Evolutionary conservation across 2,329 filamentous ascomycete species (phyloP), one percentile per base, ranked within the genome.

Genomic region (Thielaviopsis punctulata): DNA sequence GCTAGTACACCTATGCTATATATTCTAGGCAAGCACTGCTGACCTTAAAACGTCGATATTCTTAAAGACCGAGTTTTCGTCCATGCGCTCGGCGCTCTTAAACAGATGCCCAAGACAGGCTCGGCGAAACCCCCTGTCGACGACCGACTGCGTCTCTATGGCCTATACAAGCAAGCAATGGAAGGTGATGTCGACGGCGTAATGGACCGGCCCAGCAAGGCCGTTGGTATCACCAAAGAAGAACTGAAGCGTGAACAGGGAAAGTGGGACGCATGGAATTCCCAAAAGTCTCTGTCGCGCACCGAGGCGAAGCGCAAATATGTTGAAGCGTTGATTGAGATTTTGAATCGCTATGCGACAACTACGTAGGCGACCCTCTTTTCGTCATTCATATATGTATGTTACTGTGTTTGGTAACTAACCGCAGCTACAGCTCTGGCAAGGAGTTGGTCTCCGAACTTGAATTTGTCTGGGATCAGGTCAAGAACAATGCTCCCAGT

Each of bases 391-490:
- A 8, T 41, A n/a, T n/a, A n/a, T n/a, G n/a, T n/a, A n/a, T n/a
- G n/a, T n/a, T n/a, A n/a, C n/a, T n/a, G n/a, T n/a, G n/a, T n/a
- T n/a, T n/a, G n/a, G 3, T 47, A 30, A 10, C 50, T 47, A 27
- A 46, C 30, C 7, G 7, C 24, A 4, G n/a, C 24, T 24, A 51
- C 57, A 81, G 77, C 48, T 88, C 95, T 63, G 87, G 87, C 7
- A 77, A 82, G 55, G 89, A 94, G 66, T 74, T 98, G 39, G 89
- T 96, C 36, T 75, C 81, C 9, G 92, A 98, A 66, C 77, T 98
- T n/a, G 92, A 98, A 67, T 98, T 96, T 61, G 90, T 98, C 39
- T 98, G 92, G 92, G 88, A 95, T 60, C 92, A 96, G 65, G 90
- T 98, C 60, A 94, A 92, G 66, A 84, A 83, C 59, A 95, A 90